These are phyloP conservation scores for Alternaria rosae DNA, from an alignment of 2,329 filamentous ascomycete genomes.

Conservation along the genomic window DNA sequence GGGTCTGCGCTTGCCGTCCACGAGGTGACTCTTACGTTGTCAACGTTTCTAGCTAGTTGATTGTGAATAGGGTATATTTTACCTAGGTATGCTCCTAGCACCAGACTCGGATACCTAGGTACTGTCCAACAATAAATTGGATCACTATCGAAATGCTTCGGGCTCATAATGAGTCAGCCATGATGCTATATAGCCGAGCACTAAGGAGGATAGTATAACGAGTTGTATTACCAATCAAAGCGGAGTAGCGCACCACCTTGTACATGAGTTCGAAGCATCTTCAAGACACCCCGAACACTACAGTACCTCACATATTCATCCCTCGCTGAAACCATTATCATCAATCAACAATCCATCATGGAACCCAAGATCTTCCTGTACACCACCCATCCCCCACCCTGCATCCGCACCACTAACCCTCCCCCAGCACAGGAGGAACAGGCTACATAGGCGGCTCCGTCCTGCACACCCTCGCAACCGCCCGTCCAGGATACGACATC, in stretches of 20 bases:
- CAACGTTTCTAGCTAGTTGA: too few relatives aligned
- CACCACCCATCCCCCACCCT: background rate
- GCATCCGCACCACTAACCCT: background rate
- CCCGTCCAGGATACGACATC: slow-evolving; percentile 57
- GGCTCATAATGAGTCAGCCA: background rate
- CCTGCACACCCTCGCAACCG: slow-evolving; percentile 54
- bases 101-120: too few relatives aligned
- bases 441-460: slow-evolving; percentile 64
- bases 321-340: too few relatives aligned
- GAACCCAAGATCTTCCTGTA: slow-evolving; percentile 45
- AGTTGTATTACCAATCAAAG: slow-evolving; percentile 3
- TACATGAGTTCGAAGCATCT: slow-evolving; percentile 3
- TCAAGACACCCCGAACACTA: background rate
- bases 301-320: too few relatives aligned
- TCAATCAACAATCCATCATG: slow-evolving; percentile 14
- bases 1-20: too few relatives aligned
- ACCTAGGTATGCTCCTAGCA: too few relatives aligned
- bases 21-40: too few relatives aligned
- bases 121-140: too few relatives aligned
- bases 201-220: background rate
- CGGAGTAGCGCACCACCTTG: background rate
- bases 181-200: background rate
- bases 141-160: background rate
- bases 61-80: too few relatives aligned
- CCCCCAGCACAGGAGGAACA: slow-evolving; percentile 57